A percentile compares a stretch with the other conserved stretches of the same genome.
Evolutionary conservation across 2,329 filamentous ascomycete species (phyloP).

Genomic region (Capronia americana): DNA sequence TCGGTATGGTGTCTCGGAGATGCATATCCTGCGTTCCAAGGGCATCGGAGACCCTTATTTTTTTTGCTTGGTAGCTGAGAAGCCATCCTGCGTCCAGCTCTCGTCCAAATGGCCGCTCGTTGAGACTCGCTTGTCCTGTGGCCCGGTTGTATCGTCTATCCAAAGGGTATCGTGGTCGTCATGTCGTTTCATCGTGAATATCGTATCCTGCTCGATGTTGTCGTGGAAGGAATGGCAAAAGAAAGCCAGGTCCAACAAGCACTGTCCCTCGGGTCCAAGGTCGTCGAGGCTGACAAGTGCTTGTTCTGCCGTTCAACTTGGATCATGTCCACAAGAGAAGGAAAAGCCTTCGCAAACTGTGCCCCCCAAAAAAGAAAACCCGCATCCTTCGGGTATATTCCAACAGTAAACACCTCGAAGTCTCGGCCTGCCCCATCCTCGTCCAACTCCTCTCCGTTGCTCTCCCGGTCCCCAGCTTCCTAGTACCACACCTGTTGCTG

Average conservation of each 20-base stretch:
- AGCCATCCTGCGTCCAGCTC: background rate
- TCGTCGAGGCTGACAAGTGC: background rate
- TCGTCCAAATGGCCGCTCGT: background rate
- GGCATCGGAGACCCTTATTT: background rate
- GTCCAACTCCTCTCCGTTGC: background rate
- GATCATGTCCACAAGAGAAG: background rate
- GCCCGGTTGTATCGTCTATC: background rate
- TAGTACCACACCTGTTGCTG: conserved; percentile 20
- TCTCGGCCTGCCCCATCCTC: background rate
- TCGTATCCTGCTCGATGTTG: background rate
- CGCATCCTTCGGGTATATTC: background rate
- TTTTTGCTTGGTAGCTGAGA: background rate
- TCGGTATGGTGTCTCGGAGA: background rate
- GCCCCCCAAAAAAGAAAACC: background rate
- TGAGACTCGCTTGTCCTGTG: background rate
- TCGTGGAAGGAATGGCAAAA: background rate
- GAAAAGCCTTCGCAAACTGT: background rate
- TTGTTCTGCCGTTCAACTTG: background rate
- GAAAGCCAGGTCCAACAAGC: background rate
- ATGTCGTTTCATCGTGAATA: conserved; percentile 8
- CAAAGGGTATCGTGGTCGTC: conserved; percentile 5
- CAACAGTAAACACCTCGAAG: conserved; percentile 2
- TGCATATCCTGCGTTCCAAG: background rate
- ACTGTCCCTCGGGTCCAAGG: background rate
- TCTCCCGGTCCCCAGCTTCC: background rate